Evolutionary conservation across 257 asterid species (phyloP).

Genomic region (Solanum chmielewskii): DNA sequence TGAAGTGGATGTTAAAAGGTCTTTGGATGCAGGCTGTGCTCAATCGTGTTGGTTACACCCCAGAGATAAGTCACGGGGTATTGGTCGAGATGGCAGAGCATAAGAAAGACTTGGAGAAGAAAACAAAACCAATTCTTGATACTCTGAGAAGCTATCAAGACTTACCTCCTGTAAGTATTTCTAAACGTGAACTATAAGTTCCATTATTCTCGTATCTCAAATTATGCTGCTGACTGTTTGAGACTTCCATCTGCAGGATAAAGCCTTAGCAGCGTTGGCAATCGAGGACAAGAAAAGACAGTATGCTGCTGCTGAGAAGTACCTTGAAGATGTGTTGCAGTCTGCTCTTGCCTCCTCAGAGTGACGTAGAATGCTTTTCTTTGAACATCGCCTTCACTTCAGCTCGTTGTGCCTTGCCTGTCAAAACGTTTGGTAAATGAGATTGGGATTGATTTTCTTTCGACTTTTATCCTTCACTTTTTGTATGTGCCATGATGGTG

Average conservation of each 20-base stretch:
- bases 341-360: constrained; percentile 86
- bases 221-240: neutral
- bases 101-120: constrained; percentile 81
- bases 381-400: neutral
- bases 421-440: neutral
- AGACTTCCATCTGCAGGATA: constrained; percentile 42
- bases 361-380: constrained; percentile 8
- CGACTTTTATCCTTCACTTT: neutral
- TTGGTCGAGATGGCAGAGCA: constrained; percentile 99
- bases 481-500: neutral
- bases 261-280: constrained; percentile 94
- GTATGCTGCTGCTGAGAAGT: constrained; percentile 90
- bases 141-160: constrained; percentile 99
- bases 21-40: constrained; percentile 68
- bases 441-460: neutral
- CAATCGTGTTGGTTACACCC: constrained; percentile 83
- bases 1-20: neutral
- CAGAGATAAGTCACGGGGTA: constrained; percentile 90
- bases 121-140: constrained; percentile 87
- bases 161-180: constrained; percentile 72
- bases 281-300: constrained; percentile 95
- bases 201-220: neutral
- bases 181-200: neutral
- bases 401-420: neutral
- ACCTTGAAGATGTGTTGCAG: constrained; percentile 93